Base-by-base conservation (phyloP, 2,329 filamentous ascomycete species). In the Huntiella savannae region DNA sequence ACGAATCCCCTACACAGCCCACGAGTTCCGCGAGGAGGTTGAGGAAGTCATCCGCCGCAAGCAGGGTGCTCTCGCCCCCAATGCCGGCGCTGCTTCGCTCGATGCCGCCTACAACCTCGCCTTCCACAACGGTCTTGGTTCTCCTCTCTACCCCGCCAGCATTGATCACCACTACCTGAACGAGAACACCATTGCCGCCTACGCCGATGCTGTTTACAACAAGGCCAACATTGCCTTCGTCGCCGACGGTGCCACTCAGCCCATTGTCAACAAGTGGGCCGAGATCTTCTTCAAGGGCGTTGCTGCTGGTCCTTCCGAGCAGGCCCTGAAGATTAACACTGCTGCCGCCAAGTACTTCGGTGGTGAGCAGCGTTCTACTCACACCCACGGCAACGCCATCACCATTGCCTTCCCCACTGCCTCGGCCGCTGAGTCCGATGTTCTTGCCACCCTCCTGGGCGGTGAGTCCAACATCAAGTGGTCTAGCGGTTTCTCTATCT, bases 401-500 rank as follows among this genome's bases (percentile, higher is more conserved):
- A 82, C 94, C 54, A 76, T 98, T 59, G 91, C 77, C 52, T 96
- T 98, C 80, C 85, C 52, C 55, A 70, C 71, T 53, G 77, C 76
- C 57, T 85, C 83, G 71, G 93, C 94, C 71, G 83, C 91, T 47
- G 87, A 95, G 66, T 75, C 85, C 53, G 75, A 81, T 52, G 86
- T 98, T 52, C 78, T 98, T 48, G 77, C 82, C 49, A 77, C 86
- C 53, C 78, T 98, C 15, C 81, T 98, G 45, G 91, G 91, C 59
- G 91, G 88, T 51, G 68, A 92, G 64, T 82, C 86, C 46, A 81
- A 69, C 63, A 86, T 96, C 70, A 98, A 96, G 71, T 98, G 88
- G 88, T 79, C 84, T 45, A 68, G 84, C 52, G 91, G 91, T 56
- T 96, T 94, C 73, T 88, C 83, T 50, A 72, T 95, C 51, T 75